Evolutionary conservation across 805 yeast species (phyloP).

Genomic region (Metschnikowia kunwiensis): DNA sequence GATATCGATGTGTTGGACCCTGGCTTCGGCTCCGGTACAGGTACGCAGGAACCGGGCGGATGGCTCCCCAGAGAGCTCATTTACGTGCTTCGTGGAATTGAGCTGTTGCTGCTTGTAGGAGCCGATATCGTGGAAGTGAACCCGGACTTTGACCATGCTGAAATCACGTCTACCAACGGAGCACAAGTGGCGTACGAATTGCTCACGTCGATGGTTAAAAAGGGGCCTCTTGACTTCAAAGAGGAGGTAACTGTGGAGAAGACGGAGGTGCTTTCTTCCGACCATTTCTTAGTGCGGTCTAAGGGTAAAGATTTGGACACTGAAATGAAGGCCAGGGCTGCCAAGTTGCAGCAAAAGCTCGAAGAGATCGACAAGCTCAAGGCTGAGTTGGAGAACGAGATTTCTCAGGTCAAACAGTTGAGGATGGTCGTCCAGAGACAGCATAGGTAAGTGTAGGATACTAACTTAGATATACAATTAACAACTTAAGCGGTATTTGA

Average conservation of each 20-base stretch:
- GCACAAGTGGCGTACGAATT: slow-evolving; percentile 71
- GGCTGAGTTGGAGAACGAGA: slow-evolving; percentile 10
- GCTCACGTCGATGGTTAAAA: slow-evolving; percentile 71
- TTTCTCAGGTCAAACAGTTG: slow-evolving; percentile 8
- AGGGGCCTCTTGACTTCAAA: slow-evolving; percentile 32
- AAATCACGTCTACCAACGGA: slow-evolving; percentile 64
- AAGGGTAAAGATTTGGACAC: slow-evolving; percentile 2
- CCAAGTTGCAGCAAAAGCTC: slow-evolving; percentile 3
- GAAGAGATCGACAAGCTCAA: slow-evolving; percentile 13
- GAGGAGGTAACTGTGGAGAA: slow-evolving; percentile 6
- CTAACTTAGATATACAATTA: no score
- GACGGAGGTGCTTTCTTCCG: slow-evolving; percentile 2
- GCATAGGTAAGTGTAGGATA: no score
- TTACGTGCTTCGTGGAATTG: slow-evolving; percentile 45
- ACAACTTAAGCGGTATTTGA: no score
- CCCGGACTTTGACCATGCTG: slow-evolving; percentile 63
- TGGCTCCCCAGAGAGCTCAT: slow-evolving; percentile 54
- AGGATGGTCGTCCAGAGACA: slow-evolving; percentile 4
- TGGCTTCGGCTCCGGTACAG: slow-evolving; percentile 56
- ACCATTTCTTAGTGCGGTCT: background rate
- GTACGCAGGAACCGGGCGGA: slow-evolving; percentile 60
- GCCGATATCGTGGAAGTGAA: slow-evolving; percentile 60
- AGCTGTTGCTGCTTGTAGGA: slow-evolving; percentile 47
- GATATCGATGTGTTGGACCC: slow-evolving; percentile 68
- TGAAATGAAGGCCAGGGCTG: slow-evolving; percentile 1